Evolutionary conservation across 768 basidiomycete species (phyloP), one percentile per base, ranked within the genome.

Genomic region (Terana coerulea): DNA sequence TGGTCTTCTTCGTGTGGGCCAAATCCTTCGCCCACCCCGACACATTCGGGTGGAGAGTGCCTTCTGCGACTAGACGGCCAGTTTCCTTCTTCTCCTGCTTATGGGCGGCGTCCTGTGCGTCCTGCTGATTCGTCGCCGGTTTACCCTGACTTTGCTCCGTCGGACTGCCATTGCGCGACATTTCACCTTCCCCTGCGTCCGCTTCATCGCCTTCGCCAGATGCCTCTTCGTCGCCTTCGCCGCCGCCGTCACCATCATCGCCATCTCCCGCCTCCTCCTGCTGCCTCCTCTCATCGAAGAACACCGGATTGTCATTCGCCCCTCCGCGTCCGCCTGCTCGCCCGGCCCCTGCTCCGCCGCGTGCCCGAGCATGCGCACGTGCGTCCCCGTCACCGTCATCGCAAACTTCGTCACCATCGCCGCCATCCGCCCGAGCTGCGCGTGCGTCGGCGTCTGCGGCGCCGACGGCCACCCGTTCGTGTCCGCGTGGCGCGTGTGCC

Each of bases 351-450:
- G 17, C 33, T 52, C 52, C 15, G 44, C 29, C 10, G 47, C 34
- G 19, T 58, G 49, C 21, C 57, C 58, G 4, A 58, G 49, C 39
- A 57, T 51, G 21, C 55, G 51, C 0, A 60, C 51, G 29, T 62
- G 56, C 5, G 60, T 48, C 1, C 62, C 64, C 15, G 59, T 55
- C 5, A 77, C 52, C 0, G 75, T 75, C 19, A 82, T 51, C 3
- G 79, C 72, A 53, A 83, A 73, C 49, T 70, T 73, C 2, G 79
- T 78, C 4, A 84, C 61, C 59, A 86, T 72, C 10, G 69, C 71
- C 3, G 77, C 68, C 81, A 85, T 84, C 14, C 73, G 68, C 3
- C 81, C 80, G 28, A 86, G 43, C 34, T 81, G 75, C n/a, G 75
- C 73, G 55, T 83, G 72, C 0, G 84, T 85, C 46, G 78, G 64